Conservation (phyloP, 1,139 yeast species). For the Suhomyces guaymorum region DNA sequence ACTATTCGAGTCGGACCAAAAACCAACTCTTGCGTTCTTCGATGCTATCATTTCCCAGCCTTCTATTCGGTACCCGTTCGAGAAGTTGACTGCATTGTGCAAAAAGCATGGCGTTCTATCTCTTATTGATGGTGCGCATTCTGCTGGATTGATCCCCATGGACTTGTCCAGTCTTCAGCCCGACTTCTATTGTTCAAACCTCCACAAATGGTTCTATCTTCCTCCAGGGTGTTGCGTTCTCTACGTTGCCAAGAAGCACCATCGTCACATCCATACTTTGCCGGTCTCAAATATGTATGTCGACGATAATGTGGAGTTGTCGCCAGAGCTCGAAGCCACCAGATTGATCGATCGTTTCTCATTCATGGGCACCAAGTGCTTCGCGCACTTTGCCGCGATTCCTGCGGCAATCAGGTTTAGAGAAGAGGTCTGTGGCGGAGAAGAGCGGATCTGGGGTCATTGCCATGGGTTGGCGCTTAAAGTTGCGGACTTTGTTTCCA, state of each 20-base stretch:
- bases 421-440: constrained; percentile 61
- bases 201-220: constrained; percentile 69
- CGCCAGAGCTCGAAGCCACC: constrained; percentile 24
- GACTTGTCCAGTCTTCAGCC: constrained; percentile 50
- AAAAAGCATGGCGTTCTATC: constrained; percentile 50
- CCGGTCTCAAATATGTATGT: constrained; percentile 56
- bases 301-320: constrained; percentile 24
- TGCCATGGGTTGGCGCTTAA: constrained; percentile 44
- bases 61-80: constrained; percentile 59
- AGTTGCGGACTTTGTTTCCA: constrained; percentile 40
- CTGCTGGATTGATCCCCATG: constrained; percentile 56
- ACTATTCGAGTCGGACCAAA: constrained; percentile 24
- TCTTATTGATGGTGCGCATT: constrained; percentile 73
- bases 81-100: constrained; percentile 49
- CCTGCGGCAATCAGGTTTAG: constrained; percentile 53
- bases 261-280: constrained; percentile 52
- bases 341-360: constrained; percentile 41
- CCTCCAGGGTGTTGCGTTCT: constrained; percentile 63
- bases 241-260: constrained; percentile 57
- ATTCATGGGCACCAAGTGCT: constrained; percentile 39
- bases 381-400: constrained; percentile 29
- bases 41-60: constrained; percentile 70
- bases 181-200: constrained; percentile 62
- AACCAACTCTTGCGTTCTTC: constrained; percentile 48
- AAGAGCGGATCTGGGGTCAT: constrained; percentile 50